phyloP scores from a whole-genome alignment of 257 asterid species.

The Schizonepeta tenuifolia region DNA sequence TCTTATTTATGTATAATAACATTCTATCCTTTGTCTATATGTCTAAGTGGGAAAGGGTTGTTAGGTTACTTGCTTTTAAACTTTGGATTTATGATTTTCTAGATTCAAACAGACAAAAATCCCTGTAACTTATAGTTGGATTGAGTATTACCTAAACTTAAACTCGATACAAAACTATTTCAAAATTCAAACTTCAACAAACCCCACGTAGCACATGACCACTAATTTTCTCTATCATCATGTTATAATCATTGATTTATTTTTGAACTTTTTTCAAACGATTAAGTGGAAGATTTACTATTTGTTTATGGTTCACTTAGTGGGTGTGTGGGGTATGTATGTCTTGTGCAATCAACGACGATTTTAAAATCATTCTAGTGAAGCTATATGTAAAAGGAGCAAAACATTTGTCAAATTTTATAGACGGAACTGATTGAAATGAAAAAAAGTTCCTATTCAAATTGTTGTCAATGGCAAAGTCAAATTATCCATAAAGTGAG shows the following conservation, averaged over 20 bases:
- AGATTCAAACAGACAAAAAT: neutral
- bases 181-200: slow-evolving; percentile 32
- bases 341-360: neutral
- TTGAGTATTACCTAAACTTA: slow-evolving; percentile 18
- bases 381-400: neutral
- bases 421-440: too few relatives aligned
- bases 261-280: neutral
- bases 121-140: neutral
- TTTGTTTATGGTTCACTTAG: slow-evolving; percentile 15
- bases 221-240: slow-evolving; percentile 25
- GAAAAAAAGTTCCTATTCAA: neutral
- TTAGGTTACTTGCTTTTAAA: neutral
- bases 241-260: slow-evolving; percentile 20
- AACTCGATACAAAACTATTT: slow-evolving; percentile 19
- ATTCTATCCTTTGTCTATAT: too few relatives aligned
- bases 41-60: neutral
- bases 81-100: neutral
- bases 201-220: slow-evolving; percentile 28
- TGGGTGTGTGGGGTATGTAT: slow-evolving; percentile 27
- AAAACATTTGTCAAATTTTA: neutral
- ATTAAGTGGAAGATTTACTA: neutral
- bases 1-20: too few relatives aligned
- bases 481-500: neutral
- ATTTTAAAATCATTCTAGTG: neutral
- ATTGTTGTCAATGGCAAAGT: neutral